phyloP scores from a whole-genome alignment of 1,139 yeast species.

The Blastobotrys niveus region DNA sequence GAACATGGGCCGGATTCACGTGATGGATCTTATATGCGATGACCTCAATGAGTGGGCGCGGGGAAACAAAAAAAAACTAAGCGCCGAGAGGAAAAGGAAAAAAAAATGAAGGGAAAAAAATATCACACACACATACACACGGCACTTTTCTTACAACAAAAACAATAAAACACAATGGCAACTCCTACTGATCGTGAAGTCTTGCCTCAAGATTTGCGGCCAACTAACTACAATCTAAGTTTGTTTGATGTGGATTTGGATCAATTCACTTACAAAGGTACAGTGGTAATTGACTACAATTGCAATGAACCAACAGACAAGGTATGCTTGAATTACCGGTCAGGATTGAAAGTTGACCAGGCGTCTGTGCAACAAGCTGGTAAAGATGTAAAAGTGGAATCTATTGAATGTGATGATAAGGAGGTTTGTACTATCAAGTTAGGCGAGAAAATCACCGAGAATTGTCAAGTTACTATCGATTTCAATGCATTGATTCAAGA shows the following conservation, averaged over 20 bases:
- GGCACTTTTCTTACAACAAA: neutral
- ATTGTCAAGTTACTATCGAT: slow-evolving; percentile 31
- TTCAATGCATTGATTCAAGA: slow-evolving; percentile 47
- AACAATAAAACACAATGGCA: slow-evolving; percentile 12
- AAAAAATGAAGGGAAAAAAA: no score
- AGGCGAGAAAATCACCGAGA: slow-evolving; percentile 3
- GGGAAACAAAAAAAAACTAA: no score
- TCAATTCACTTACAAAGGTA: slow-evolving; percentile 47
- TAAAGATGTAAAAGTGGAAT: slow-evolving; percentile 18
- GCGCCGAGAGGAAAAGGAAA: no score
- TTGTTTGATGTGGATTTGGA: slow-evolving; percentile 45
- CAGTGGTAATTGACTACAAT: slow-evolving; percentile 44
- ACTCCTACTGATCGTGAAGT: slow-evolving; percentile 45
- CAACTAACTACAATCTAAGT: slow-evolving; percentile 40
- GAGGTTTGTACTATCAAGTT: slow-evolving; percentile 35
- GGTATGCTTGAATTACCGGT: slow-evolving; percentile 32
- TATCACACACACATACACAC: no score
- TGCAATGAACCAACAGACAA: slow-evolving; percentile 39
- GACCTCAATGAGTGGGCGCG: no score
- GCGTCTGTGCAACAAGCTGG: slow-evolving; percentile 23
- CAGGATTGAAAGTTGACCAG: slow-evolving; percentile 17
- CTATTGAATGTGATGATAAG: slow-evolving; percentile 26
- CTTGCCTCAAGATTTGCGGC: slow-evolving; percentile 50
- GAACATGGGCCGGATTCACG: no score
- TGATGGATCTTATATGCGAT: no score